phyloP scores from a whole-genome alignment of 352 stramenopile genomes.

The Phytopythium cucurbitacearum region DNA sequence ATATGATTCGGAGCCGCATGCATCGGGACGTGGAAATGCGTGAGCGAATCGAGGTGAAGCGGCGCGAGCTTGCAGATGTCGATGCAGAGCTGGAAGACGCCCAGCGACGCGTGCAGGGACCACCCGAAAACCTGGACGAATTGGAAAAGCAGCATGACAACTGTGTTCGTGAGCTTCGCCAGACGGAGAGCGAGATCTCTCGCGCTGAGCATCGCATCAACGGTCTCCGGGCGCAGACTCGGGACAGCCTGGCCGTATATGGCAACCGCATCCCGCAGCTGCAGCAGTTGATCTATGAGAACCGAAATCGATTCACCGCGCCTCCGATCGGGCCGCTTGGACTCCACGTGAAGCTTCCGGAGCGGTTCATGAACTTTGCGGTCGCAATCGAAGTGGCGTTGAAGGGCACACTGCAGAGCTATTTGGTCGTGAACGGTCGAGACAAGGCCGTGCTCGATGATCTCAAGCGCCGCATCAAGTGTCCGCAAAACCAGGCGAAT shows the following conservation, averaged over 20 bases:
- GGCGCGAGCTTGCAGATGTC: constrained; percentile 32
- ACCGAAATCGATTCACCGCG: constrained; percentile 51
- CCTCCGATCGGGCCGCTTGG: constrained; percentile 74
- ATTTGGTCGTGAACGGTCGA: constrained; percentile 66
- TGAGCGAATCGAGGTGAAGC: constrained; percentile 44
- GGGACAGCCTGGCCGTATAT: constrained; percentile 57
- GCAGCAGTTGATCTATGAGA: constrained; percentile 72
- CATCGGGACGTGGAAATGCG: constrained; percentile 60
- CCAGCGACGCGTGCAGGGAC: constrained; percentile 20
- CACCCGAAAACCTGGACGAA: constrained; percentile 37
- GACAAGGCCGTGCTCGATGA: constrained; percentile 77
- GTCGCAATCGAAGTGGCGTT: constrained; percentile 69
- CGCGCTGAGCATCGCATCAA: constrained; percentile 46
- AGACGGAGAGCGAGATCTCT: constrained; percentile 45
- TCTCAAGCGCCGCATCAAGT: constrained; percentile 65
- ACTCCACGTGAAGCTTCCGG: constrained; percentile 66
- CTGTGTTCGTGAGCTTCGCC: constrained; percentile 49
- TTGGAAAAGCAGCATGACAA: constrained; percentile 55
- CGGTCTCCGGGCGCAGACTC: constrained; percentile 43
- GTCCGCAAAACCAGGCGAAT: constrained; percentile 60
- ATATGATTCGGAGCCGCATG: constrained; percentile 49
- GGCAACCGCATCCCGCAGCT: constrained; percentile 64
- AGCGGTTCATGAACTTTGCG: constrained; percentile 62
- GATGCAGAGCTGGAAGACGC: constrained; percentile 36
- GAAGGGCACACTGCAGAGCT: constrained; percentile 72